phyloP scores from a whole-genome alignment of 2,329 filamentous ascomycete genomes.

The Beauveria pseudobassiana region DNA sequence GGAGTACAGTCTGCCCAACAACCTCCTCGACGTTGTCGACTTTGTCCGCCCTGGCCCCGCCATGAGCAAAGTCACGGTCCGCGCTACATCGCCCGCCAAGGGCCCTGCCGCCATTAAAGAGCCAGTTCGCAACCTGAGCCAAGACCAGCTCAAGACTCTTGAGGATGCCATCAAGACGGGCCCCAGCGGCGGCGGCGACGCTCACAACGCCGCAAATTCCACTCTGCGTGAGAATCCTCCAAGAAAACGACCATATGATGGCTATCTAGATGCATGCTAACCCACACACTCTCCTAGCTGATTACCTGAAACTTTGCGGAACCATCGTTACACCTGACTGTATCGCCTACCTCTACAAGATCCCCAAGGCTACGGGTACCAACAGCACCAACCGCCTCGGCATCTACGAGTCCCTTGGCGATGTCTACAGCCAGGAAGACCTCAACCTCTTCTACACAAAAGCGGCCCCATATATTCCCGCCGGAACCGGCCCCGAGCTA shows the following conservation, averaged over 20 bases:
- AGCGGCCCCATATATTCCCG: constrained; percentile 32
- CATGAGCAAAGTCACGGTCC: constrained; percentile 22
- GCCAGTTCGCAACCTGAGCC: constrained; percentile 15
- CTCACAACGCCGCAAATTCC: background rate
- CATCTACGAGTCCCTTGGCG: constrained; percentile 43
- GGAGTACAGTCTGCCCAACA: constrained; percentile 31
- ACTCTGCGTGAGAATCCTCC: background rate
- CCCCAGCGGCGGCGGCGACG: background rate
- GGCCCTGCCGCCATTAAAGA: constrained; percentile 1
- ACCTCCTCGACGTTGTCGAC: constrained; percentile 31
- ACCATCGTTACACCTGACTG: constrained; percentile 50
- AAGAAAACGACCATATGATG: background rate
- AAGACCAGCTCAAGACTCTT: constrained; percentile 13
- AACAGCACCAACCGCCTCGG: constrained; percentile 39
- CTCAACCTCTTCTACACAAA: constrained; percentile 40
- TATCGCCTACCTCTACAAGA: constrained; percentile 40
- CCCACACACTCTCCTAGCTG: background rate
- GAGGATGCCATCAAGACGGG: constrained; percentile 6
- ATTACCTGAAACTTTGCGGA: constrained; percentile 31
- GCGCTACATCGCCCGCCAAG: background rate
- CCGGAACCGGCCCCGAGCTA: constrained; percentile 36
- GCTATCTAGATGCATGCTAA: background rate
- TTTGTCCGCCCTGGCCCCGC: constrained; percentile 34
- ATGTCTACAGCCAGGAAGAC: constrained; percentile 44
- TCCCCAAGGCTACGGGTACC: constrained; percentile 29